Evolutionary conservation across 352 stramenopile species (phyloP).

Genomic region (Globisporangium emineosum): DNA sequence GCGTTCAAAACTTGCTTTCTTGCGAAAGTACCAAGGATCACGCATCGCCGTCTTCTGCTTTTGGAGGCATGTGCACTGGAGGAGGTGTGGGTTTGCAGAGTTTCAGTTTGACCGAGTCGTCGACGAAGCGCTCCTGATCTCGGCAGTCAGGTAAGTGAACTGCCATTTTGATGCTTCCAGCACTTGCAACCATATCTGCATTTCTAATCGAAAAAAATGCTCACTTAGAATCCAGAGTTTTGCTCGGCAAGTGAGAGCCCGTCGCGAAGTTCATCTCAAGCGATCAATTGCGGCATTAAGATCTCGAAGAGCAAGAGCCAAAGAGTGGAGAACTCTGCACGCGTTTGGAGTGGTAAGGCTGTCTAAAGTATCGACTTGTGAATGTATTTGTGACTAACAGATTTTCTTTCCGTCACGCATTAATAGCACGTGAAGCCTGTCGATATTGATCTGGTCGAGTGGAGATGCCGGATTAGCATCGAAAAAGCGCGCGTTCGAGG

Average conservation of each 20-base stretch:
- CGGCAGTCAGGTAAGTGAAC: slow-evolving; percentile 17
- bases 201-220: background rate
- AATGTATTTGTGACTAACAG: background rate
- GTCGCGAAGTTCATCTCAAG: slow-evolving; percentile 1
- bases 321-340: slow-evolving; percentile 16
- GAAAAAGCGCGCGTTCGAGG: slow-evolving; percentile 21
- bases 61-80: slow-evolving; percentile 32
- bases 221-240: slow-evolving; percentile 24
- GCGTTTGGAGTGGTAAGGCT: slow-evolving; percentile 7
- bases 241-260: slow-evolving; percentile 15
- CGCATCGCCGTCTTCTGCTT: slow-evolving; percentile 35
- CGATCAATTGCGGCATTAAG: slow-evolving; percentile 5
- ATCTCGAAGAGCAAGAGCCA: background rate
- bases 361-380: background rate
- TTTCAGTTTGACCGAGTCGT: slow-evolving; percentile 21
- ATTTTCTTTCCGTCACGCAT: background rate
- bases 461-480: slow-evolving; percentile 28
- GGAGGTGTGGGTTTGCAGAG: slow-evolving; percentile 21
- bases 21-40: slow-evolving; percentile 21
- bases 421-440: slow-evolving; percentile 3
- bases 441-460: slow-evolving; percentile 27
- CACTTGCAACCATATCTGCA: background rate
- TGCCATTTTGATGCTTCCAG: background rate
- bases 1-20: slow-evolving; percentile 6
- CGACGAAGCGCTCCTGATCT: slow-evolving; percentile 5